These are phyloP conservation scores for Barnettozyma wickerhamii DNA, from an alignment of 805 yeast species.

Conservation along the genomic window DNA sequence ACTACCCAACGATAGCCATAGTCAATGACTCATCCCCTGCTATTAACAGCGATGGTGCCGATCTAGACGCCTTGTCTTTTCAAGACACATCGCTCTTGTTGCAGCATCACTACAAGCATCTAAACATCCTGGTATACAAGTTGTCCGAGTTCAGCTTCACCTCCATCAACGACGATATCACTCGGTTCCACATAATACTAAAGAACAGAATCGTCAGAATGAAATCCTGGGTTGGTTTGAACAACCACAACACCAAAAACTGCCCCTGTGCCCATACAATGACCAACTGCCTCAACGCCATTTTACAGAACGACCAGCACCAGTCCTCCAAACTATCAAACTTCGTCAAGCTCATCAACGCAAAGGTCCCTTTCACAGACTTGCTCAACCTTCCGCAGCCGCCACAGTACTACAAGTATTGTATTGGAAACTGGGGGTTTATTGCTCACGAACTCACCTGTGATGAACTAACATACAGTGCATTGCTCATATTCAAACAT, in stretches of 20 bases:
- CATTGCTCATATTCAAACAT: conserved; percentile 47
- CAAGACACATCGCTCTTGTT: conserved; percentile 12
- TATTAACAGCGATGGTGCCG: not conserved
- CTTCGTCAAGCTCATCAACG: conserved; percentile 21
- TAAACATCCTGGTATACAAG: conserved; percentile 17
- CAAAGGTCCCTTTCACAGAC: conserved; percentile 26
- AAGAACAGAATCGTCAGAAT: conserved; percentile 32
- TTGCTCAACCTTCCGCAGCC: conserved; percentile 24
- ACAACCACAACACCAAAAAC: conserved; percentile 18
- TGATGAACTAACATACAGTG: conserved; percentile 65
- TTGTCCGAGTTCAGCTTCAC: conserved; percentile 17
- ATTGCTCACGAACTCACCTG: conserved; percentile 60
- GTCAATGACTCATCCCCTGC: conserved; percentile 16
- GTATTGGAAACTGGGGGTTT: conserved; percentile 62
- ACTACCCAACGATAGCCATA: conserved; percentile 23
- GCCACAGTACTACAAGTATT: conserved; percentile 26
- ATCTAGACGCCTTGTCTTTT: conserved; percentile 14
- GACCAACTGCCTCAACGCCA: conserved; percentile 27
- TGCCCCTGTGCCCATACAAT: conserved; percentile 31
- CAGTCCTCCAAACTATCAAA: conserved; percentile 12
- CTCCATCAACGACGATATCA: conserved; percentile 18
- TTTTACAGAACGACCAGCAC: conserved; percentile 19
- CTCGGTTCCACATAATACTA: conserved; percentile 15
- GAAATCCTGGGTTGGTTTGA: conserved; percentile 39
- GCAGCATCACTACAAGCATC: conserved; percentile 21